Evolutionary conservation across 352 stramenopile species (phyloP).

Genomic region (Phytophthora kernoviae): DNA sequence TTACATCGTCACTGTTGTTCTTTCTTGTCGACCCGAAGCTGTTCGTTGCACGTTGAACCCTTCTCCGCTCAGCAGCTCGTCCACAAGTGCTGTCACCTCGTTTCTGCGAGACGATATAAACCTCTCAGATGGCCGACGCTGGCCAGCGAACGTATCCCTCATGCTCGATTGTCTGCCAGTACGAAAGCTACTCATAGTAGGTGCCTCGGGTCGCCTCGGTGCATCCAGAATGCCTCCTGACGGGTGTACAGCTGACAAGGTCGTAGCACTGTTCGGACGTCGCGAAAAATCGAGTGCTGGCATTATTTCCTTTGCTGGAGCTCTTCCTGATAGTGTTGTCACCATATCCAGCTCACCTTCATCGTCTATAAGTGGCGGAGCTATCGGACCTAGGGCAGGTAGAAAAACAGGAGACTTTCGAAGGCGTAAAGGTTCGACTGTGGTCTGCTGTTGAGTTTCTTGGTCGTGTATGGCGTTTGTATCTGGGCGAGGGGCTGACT

Average conservation of each 20-base stretch:
- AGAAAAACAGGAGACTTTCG: conserved; percentile 2
- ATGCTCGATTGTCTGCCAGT: conserved; percentile 4
- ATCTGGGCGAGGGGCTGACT: conserved; percentile 4
- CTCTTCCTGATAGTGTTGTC: not conserved
- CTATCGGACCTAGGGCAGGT: conserved; percentile 5
- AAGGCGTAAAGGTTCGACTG: conserved; percentile 12
- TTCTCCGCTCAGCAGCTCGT: conserved; percentile 51
- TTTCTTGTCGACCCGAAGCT: conserved; percentile 18
- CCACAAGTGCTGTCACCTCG: conserved; percentile 50
- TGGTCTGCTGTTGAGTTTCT: conserved; percentile 10
- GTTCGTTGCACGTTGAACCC: conserved; percentile 48
- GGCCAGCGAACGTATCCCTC: conserved; percentile 12
- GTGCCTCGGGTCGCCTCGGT: not conserved
- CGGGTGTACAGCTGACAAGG: conserved; percentile 21
- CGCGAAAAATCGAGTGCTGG: not conserved
- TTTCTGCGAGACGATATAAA: conserved; percentile 15
- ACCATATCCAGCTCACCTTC: not conserved
- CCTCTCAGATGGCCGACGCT: conserved; percentile 18
- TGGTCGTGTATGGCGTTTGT: conserved; percentile 2
- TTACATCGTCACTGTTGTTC: conserved; percentile 22
- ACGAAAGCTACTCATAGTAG: conserved; percentile 6
- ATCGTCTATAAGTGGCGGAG: not conserved
- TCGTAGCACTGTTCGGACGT: conserved; percentile 27
- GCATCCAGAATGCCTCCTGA: conserved; percentile 2
- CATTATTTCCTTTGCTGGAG: not conserved